These are phyloP conservation scores for Fulvia fulva DNA, from an alignment of 2,329 filamentous ascomycete genomes.

Conservation along the genomic window DNA sequence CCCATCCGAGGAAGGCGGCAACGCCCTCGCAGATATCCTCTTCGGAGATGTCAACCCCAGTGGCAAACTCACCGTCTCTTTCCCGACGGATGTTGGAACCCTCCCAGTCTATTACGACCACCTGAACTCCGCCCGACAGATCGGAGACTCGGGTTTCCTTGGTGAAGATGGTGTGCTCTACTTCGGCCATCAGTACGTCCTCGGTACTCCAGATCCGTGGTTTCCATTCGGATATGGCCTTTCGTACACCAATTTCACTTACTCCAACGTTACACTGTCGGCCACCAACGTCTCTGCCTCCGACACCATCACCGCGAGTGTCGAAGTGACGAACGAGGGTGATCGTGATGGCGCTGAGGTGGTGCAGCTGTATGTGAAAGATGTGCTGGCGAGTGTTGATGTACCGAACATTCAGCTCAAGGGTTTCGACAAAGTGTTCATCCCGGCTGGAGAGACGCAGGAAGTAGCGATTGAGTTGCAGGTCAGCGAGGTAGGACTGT, in stretches of 20 bases:
- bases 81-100: conserved; percentile 27
- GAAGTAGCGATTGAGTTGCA: conserved; percentile 38
- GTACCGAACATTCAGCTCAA: conserved; percentile 51
- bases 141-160: conserved; percentile 49
- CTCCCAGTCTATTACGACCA: conserved; percentile 50
- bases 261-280: conserved; percentile 26
- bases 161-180: conserved; percentile 41
- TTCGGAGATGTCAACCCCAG: conserved; percentile 30
- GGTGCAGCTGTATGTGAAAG: conserved; percentile 49
- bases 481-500: conserved; percentile 52
- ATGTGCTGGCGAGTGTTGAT: conserved; percentile 37
- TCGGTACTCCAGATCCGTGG: conserved; percentile 35
- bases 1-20: conserved; percentile 60
- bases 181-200: conserved; percentile 41
- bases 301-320: conserved; percentile 58
- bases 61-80: conserved; percentile 28
- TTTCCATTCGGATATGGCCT: conserved; percentile 44
- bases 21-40: conserved; percentile 26
- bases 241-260: conserved; percentile 42
- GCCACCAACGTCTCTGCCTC: conserved; percentile 6
- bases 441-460: conserved; percentile 21
- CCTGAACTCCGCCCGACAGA: conserved; percentile 60
- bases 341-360: conserved; percentile 49
- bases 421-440: conserved; percentile 38
- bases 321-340: conserved; percentile 62